Percentiles rank a stretch among this genome's conserved stretches.
phyloP scores from a whole-genome alignment of 2,329 filamentous ascomycete genomes.

The Sporothrix schenckii region DNA sequence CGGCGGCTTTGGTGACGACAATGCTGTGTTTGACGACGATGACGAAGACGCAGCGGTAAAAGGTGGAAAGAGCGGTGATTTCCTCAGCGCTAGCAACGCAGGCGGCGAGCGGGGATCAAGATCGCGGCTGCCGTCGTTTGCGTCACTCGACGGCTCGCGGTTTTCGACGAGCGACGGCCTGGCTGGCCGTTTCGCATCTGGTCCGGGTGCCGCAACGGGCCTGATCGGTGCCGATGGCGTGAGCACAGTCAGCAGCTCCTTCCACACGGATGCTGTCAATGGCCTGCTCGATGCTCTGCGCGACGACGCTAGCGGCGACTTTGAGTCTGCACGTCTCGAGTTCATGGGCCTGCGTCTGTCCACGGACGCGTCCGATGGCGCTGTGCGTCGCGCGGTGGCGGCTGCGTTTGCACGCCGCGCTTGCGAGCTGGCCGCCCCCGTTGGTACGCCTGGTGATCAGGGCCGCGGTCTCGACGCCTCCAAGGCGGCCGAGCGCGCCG shows the following conservation, averaged over 20 bases:
- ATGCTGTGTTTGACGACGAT: slow-evolving; percentile 49
- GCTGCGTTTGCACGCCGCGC: slow-evolving; percentile 83
- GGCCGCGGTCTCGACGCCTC: slow-evolving; percentile 55
- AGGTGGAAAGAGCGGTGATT: slow-evolving; percentile 36
- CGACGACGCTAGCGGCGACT: slow-evolving; percentile 71
- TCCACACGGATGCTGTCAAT: slow-evolving; percentile 84
- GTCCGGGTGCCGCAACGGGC: slow-evolving; percentile 10
- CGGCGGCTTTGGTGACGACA: slow-evolving; percentile 59
- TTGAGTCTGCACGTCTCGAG: slow-evolving; percentile 81
- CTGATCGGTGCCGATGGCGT: slow-evolving; percentile 39
- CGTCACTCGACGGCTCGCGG: slow-evolving; percentile 70
- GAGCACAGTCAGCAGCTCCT: slow-evolving; percentile 54
- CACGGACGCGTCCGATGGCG: slow-evolving; percentile 84
- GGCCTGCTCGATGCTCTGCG: slow-evolving; percentile 86
- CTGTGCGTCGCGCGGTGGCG: slow-evolving; percentile 84
- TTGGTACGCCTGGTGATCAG: slow-evolving; percentile 46
- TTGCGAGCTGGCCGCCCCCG: slow-evolving; percentile 63
- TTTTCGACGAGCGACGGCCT: slow-evolving; percentile 35
- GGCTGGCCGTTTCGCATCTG: not conserved
- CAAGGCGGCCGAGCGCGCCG: slow-evolving; percentile 65
- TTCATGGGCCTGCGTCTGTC: slow-evolving; percentile 91
- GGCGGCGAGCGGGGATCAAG: slow-evolving; percentile 49
- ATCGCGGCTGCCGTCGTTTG: slow-evolving; percentile 70
- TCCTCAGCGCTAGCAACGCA: slow-evolving; percentile 34
- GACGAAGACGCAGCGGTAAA: slow-evolving; percentile 42